Evolutionary conservation across 306 rosid species (phyloP).

Genomic region (Corylus heterophylla): DNA sequence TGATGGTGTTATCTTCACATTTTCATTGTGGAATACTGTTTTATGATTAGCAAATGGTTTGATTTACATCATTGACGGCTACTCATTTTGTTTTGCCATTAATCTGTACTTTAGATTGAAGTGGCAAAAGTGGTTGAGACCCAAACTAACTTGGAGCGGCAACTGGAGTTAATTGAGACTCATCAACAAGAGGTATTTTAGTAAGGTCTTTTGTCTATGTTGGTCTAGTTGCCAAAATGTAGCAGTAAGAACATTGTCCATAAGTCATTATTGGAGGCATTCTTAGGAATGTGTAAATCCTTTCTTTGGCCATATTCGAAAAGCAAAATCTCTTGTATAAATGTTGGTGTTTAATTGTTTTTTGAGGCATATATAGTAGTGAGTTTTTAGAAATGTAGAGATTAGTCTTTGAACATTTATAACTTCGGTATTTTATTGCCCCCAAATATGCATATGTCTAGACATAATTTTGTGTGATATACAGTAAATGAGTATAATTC

Average conservation of each 20-base stretch:
- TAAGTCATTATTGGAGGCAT: background rate
- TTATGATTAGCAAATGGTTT: background rate
- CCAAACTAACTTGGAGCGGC: conserved; percentile 84
- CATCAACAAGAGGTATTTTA: conserved; percentile 90
- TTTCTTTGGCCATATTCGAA: background rate
- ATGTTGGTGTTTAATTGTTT: background rate
- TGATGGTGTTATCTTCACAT: background rate
- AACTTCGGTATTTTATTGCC: background rate
- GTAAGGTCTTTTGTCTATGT: background rate
- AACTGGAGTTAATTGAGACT: conserved; percentile 89
- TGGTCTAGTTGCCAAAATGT: background rate
- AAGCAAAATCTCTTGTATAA: background rate
- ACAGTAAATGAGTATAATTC: background rate
- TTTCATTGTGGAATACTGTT: background rate
- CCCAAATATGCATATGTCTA: background rate
- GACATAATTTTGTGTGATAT: background rate
- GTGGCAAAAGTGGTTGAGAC: conserved; percentile 93
- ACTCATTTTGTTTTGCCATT: background rate
- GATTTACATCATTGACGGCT: background rate
- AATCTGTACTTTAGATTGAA: conserved; percentile 61
- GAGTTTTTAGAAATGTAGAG: background rate
- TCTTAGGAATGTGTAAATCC: background rate
- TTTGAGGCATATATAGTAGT: background rate
- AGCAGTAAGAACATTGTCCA: background rate
- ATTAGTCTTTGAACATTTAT: background rate